A percentile compares a stretch with the other conserved stretches of the same genome.
Evolutionary conservation across 345 rosid species (phyloP).

Genomic region (Moringa oleifera): DNA sequence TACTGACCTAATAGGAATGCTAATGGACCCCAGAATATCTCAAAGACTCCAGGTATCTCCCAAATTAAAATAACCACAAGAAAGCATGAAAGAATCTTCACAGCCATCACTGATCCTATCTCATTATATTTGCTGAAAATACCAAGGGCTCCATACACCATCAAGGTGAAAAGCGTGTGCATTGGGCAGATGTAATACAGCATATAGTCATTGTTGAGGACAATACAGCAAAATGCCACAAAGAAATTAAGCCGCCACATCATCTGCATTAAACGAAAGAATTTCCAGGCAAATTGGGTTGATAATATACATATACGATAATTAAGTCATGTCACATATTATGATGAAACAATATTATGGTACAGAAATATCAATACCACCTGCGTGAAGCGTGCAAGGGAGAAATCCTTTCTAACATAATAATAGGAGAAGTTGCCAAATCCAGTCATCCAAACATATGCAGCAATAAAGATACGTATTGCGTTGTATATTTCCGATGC

Average conservation of each 20-base stretch:
- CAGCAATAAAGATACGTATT: constrained; percentile 91
- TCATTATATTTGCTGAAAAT: constrained; percentile 81
- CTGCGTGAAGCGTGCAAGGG: constrained; percentile 88
- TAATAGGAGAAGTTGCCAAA: constrained; percentile 96
- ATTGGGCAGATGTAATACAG: constrained; percentile 95
- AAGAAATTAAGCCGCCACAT: constrained; percentile 99
- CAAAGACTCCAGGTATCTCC: constrained; percentile 92
- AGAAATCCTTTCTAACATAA: constrained; percentile 93
- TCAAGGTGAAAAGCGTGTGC: constrained; percentile 94
- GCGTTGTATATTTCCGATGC: constrained; percentile 92
- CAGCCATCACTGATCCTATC: constrained; percentile 79
- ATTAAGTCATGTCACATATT: constrained; percentile 1
- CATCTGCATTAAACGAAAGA: constrained; percentile 62
- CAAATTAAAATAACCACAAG: constrained; percentile 79
- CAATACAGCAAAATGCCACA: constrained; percentile 82
- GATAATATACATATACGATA: constrained; percentile 1
- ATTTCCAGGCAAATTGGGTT: constrained; percentile 7
- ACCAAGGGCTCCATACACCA: constrained; percentile 95
- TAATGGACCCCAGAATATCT: constrained; percentile 76
- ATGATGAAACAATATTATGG: constrained; percentile 2
- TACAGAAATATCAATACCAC: constrained; percentile 29
- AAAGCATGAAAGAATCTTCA: constrained; percentile 79
- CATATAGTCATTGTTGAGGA: constrained; percentile 94
- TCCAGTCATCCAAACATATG: constrained; percentile 99
- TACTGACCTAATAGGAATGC: constrained; percentile 61